phyloP scores from a whole-genome alignment of 2,329 filamentous ascomycete genomes.

The Blumeriella jaapii region DNA sequence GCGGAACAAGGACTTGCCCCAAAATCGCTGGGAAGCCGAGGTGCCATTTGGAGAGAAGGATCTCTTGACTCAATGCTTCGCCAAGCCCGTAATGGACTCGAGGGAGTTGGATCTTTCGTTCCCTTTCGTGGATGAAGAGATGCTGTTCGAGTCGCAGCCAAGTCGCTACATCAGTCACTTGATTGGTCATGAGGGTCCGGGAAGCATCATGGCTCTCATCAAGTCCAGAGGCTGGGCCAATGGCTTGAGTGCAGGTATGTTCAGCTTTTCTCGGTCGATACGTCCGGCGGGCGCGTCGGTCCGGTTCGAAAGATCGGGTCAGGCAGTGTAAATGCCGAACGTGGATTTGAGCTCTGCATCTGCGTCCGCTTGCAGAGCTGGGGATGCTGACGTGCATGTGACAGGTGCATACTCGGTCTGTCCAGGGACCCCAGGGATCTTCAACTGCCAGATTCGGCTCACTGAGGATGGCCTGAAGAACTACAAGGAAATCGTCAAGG shows the following conservation, averaged over 20 bases:
- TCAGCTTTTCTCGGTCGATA: neutral
- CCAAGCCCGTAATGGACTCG: conserved; percentile 62
- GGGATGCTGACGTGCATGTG: conserved; percentile 1
- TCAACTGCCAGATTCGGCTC: conserved; percentile 52
- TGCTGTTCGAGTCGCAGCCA: conserved; percentile 55
- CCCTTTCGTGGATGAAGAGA: conserved; percentile 57
- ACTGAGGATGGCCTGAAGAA: conserved; percentile 47
- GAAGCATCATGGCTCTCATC: conserved; percentile 60
- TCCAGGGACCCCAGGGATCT: conserved; percentile 51
- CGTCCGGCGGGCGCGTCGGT: no score
- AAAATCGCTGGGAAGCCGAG: conserved; percentile 54
- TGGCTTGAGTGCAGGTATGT: conserved; percentile 43
- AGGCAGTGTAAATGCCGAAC: no score
- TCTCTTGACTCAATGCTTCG: conserved; percentile 53
- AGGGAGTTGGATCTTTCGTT: conserved; percentile 56
- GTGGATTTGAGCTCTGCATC: neutral
- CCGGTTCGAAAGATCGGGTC: neutral
- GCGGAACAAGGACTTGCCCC: conserved; percentile 53
- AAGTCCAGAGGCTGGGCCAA: conserved; percentile 65
- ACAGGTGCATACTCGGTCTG: conserved; percentile 49
- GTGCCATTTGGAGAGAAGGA: conserved; percentile 48
- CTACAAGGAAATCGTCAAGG: conserved; percentile 56
- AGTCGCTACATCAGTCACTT: conserved; percentile 60
- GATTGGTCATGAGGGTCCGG: conserved; percentile 64
- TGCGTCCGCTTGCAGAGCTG: neutral